These are phyloP conservation scores for Takakia lepidozioides DNA, from an alignment of 225 moss, liverwort and hornwort species.

Conservation along the genomic window DNA sequence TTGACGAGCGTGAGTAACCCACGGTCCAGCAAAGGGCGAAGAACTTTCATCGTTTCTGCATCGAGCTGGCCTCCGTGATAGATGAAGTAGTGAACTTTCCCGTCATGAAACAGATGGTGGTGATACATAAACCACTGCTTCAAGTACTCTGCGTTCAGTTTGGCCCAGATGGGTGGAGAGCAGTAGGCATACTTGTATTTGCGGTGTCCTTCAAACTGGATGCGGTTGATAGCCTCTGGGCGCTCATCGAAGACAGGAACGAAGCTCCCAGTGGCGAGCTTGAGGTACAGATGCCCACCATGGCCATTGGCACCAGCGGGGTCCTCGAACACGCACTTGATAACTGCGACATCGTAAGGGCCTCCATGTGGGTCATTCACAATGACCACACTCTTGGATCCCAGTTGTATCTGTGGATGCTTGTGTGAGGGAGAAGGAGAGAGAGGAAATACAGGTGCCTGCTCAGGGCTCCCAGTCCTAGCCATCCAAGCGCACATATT, in stretches of 20 bases:
- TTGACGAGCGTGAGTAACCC: conserved; percentile 43
- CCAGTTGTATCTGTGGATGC: conserved; percentile 10
- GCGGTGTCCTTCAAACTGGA: conserved; percentile 27
- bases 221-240: conserved; percentile 11
- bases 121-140: conserved; percentile 73
- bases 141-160: conserved; percentile 18
- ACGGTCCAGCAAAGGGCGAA: conserved; percentile 32
- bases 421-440: background rate
- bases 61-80: conserved; percentile 37
- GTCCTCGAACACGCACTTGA: conserved; percentile 48
- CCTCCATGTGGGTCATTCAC: conserved; percentile 13
- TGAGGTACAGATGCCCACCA: conserved; percentile 45
- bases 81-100: conserved; percentile 41
- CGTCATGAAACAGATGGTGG: conserved; percentile 23
- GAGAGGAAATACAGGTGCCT: conserved; percentile 12
- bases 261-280: conserved; percentile 25
- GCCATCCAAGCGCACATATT: conserved; percentile 41
- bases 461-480: conserved; percentile 5
- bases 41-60: conserved; percentile 12
- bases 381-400: conserved; percentile 8
- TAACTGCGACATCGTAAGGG: conserved; percentile 37
- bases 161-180: conserved; percentile 41
- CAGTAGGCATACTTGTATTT: conserved; percentile 45
- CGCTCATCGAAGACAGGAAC: conserved; percentile 29
- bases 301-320: conserved; percentile 10